Base-by-base conservation (phyloP, 1,139 yeast genomes). In the Yamadazyma buinensis region DNA sequence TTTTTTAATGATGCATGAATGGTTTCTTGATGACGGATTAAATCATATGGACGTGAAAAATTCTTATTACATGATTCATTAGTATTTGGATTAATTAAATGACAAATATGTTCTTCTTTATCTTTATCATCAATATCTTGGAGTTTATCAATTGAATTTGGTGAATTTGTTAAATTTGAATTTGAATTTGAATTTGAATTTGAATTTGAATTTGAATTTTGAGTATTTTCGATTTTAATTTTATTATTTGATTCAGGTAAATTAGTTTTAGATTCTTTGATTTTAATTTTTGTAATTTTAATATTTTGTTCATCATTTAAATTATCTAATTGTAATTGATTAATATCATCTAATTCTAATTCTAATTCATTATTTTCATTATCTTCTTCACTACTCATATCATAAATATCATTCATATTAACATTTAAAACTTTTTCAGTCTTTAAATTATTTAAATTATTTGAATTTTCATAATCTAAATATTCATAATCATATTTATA, bases 81-180 rank as follows among this genome's bases (percentile, higher is more conserved):
- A 1, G 70, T 71, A 11, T 70, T 55, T 13, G 86, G 81, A 51
- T 80, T 82, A 14, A 75, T 61, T 55, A 84, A 65, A 37, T 72
- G 64, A 52, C 75, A 69, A 37, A 63, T 61, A 41, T 67, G 75
- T 38, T 65, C 56, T 2, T 68, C 69, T 15, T 37, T 30, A 18
- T 26, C 23, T 12, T 34, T 28, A 8, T 26, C 22, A 19, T 34
- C 37, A 17, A 5, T 9, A 23, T 26, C 28, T n/a, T 24, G n/a
- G n/a, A n/a, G n/a, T n/a, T n/a, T n/a, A n/a, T n/a, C 31, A 4
- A 12, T 25, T 25, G 6, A 25, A 4, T 25, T 25, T 14, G 4
- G 17, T 5, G 28, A 43, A 36, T n/a, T n/a, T n/a, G n/a, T n/a
- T n/a, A n/a, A n/a, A n/a, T 22, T 4, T 22, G 23, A 22, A 6